Percentiles rank a stretch among this genome's conserved stretches.
These are phyloP conservation scores for Juncus inflexus DNA, from an alignment of 176 grass and related monocot genomes.

Conservation along the genomic window DNA sequence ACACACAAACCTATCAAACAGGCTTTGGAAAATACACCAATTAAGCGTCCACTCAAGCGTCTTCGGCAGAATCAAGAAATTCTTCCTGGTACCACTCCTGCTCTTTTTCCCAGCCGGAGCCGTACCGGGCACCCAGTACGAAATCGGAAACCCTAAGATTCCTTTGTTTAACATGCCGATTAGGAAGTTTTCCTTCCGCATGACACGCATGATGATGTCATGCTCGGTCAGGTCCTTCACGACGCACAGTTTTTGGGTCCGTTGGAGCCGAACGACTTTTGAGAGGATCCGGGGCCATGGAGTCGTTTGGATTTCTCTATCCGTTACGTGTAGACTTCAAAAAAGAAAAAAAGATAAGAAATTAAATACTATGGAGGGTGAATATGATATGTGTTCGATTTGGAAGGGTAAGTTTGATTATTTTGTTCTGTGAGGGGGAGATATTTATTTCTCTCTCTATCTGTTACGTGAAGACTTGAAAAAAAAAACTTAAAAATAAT, in stretches of 20 bases:
- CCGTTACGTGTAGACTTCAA: slow-evolving; percentile 75
- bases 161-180: slow-evolving; percentile 99
- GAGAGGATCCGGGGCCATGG: slow-evolving; percentile 89
- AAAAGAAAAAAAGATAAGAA: slow-evolving; percentile 28
- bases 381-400: not conserved
- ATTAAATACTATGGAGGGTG: not conserved
- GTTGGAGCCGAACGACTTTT: slow-evolving; percentile 77
- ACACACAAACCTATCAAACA: slow-evolving; percentile 89
- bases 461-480: too few relatives aligned
- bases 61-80: slow-evolving; percentile 82
- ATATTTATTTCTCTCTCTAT: too few relatives aligned
- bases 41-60: slow-evolving; percentile 96
- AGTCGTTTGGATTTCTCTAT: slow-evolving; percentile 88
- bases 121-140: slow-evolving; percentile 62
- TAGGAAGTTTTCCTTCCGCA: slow-evolving; percentile 99
- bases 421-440: too few relatives aligned
- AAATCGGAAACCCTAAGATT: slow-evolving; percentile 87
- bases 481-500: too few relatives aligned
- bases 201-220: slow-evolving; percentile 95
- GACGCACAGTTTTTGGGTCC: slow-evolving; percentile 71
- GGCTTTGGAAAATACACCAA: slow-evolving; percentile 98
- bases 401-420: too few relatives aligned
- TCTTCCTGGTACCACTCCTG: slow-evolving; percentile 42
- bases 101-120: slow-evolving; percentile 44
- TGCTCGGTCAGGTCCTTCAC: slow-evolving; percentile 93